Evolutionary conservation across 352 stramenopile species (phyloP).

Genomic region (Thalassiosira mediterranea): DNA sequence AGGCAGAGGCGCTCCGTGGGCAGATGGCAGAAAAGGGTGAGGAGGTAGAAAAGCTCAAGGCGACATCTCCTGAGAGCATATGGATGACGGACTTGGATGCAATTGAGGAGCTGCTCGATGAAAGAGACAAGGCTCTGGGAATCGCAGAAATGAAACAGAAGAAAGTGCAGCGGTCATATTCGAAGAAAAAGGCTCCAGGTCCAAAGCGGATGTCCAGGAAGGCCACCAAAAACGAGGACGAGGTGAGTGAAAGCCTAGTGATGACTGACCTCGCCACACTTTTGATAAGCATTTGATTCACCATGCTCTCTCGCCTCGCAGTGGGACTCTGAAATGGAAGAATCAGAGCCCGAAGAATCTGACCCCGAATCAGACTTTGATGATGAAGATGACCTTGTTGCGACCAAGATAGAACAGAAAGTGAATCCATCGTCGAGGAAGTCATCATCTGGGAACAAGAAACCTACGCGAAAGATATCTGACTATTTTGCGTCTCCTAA

Average conservation of each 20-base stretch:
- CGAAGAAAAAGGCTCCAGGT: constrained; percentile 54
- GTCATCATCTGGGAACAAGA: too few relatives aligned
- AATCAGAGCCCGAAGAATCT: too few relatives aligned
- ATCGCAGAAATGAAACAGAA: constrained; percentile 45
- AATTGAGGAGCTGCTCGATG: constrained; percentile 84
- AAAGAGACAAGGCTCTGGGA: constrained; percentile 72
- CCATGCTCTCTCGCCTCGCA: constrained; percentile 1
- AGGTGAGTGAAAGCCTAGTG: constrained; percentile 11
- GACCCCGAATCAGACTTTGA: too few relatives aligned
- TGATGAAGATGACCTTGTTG: too few relatives aligned
- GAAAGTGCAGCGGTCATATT: constrained; percentile 60
- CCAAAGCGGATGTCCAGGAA: constrained; percentile 49
- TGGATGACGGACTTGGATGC: constrained; percentile 88
- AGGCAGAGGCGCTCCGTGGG: constrained; percentile 89
- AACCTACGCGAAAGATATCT: too few relatives aligned
- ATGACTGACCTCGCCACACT: not conserved
- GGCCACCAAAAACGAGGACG: constrained; percentile 44
- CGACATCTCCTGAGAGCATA: constrained; percentile 87
- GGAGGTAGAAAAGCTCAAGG: constrained; percentile 89
- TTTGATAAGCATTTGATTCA: not conserved
- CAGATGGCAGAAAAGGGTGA: constrained; percentile 90
- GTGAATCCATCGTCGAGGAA: too few relatives aligned
- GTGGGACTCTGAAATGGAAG: constrained; percentile 67
- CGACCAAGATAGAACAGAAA: too few relatives aligned
- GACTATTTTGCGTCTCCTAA: constrained; percentile 43